Evolutionary conservation across 1,284 basidiomycete genomes (phyloP).

Genomic region (Fomitopsis schrenkii): DNA sequence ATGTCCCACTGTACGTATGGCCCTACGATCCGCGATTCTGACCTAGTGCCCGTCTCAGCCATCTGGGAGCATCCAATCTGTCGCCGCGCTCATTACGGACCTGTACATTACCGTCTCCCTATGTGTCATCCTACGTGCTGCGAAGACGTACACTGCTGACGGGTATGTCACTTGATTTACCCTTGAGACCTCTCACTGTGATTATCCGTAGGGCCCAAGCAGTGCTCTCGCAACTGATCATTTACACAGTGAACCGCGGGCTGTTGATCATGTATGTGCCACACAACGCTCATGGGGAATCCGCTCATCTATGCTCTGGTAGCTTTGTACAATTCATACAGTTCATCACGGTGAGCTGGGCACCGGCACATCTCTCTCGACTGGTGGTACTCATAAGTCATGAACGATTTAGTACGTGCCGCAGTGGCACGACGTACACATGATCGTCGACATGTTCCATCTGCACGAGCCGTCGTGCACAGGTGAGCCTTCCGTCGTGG

Average conservation of each 20-base stretch:
- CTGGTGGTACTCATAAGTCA: neutral
- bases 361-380: neutral
- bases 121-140: neutral
- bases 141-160: neutral
- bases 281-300: neutral
- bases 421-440: neutral
- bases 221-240: neutral
- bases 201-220: neutral
- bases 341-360: neutral
- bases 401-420: neutral
- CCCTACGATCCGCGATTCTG: neutral
- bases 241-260: conserved; percentile 1
- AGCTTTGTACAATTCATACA: conserved; percentile 2
- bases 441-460: conserved; percentile 2
- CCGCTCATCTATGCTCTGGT: neutral
- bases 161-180: neutral
- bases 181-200: no score
- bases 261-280: neutral
- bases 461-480: conserved; percentile 4
- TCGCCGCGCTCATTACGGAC: neutral
- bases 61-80: neutral
- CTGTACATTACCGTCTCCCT: neutral
- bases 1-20: neutral
- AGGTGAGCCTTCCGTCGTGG: neutral
- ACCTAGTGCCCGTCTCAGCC: neutral